Base-by-base conservation (phyloP, 2,329 filamentous ascomycete species). In the Blastomyces gilchristii region DNA sequence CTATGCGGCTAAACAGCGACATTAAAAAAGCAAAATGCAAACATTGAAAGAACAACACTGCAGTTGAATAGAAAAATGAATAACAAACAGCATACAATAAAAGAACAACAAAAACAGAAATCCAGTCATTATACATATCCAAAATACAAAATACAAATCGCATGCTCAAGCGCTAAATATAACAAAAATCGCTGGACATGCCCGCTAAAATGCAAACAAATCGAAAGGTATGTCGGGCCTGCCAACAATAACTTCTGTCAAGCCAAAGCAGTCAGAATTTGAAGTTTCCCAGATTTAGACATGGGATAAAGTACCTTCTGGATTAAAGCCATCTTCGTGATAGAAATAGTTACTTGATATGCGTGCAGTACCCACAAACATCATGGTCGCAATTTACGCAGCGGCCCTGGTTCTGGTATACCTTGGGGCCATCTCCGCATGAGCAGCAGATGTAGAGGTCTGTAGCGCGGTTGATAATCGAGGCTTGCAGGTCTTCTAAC, bases 391-490 rank as follows among this genome's bases (percentile, higher is more conserved):
- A 77, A 0, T 49, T 62, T 2, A 75, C 66, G 60, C 76, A 78
- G 25, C 47, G 54, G 1, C 72, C 68, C 53, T 78, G 73, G 39
- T 64, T 53, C 12, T 72, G 67, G 65, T 67, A 77, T 49, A 75
- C 65, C 60, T 77, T 77, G 0, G 76, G 76, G 0, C 76, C 76
- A 52, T 77, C 75, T 0, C 68, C 49, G 64, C 76, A 78, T 4
- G 64, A 1, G 70, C 76, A 78, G 68, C 76, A 78, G 62, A 74
- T 69, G 56, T 75, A 78, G 65, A 75, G 67, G 60, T 70, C 65
- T 11, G 68, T 70, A 1, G 65, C 37, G 67, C 65, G 53, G 59
- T 45, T 9, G 63, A 64, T 18, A 25, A 53, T 59, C 34, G n/a
- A 53, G 6, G 41, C 18, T 22, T 39, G 31, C 16, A 47, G 43